A percentile compares a stretch with the other conserved stretches of the same genome.
Evolutionary conservation across 2,329 filamentous ascomycete genomes (phyloP).

Genomic region (Mycosphaerella arachidis): DNA sequence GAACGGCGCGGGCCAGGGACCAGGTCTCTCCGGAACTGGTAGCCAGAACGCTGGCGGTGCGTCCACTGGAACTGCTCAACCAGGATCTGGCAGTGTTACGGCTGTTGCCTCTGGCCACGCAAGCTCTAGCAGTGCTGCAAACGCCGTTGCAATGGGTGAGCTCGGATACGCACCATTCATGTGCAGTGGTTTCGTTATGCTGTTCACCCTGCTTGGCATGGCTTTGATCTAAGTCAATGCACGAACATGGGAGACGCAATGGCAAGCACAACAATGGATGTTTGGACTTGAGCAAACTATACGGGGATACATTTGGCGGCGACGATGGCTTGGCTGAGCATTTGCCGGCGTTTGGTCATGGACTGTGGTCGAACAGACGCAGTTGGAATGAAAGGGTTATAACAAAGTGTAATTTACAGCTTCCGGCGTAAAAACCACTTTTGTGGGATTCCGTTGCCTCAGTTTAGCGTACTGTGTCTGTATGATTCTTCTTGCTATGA

Average conservation of each 20-base stretch:
- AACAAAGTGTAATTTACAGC: background rate
- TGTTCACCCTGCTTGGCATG: slow-evolving; percentile 46
- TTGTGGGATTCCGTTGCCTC: background rate
- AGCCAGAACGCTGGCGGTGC: slow-evolving; percentile 52
- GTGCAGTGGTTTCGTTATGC: slow-evolving; percentile 48
- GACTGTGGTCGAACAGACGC: background rate
- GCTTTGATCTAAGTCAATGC: slow-evolving; percentile 4
- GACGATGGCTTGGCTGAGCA: background rate
- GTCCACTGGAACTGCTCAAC: slow-evolving; percentile 46
- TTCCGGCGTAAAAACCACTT: background rate
- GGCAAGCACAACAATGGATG: too few species aligned
- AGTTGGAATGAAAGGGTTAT: background rate
- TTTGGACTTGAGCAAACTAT: background rate
- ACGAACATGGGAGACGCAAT: background rate
- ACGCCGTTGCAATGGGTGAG: slow-evolving; percentile 41
- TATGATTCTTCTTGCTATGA: background rate
- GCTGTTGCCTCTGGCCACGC: slow-evolving; percentile 31
- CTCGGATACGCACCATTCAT: slow-evolving; percentile 49
- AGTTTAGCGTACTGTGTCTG: background rate
- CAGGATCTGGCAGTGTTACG: slow-evolving; percentile 48
- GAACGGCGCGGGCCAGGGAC: slow-evolving; percentile 54
- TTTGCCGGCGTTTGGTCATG: background rate
- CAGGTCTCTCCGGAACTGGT: slow-evolving; percentile 53
- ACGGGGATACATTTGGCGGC: background rate
- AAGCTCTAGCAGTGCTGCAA: slow-evolving; percentile 38